Base-by-base conservation (phyloP, 2,329 filamentous ascomycete genomes). In the Rutstroemia sydowiana region DNA sequence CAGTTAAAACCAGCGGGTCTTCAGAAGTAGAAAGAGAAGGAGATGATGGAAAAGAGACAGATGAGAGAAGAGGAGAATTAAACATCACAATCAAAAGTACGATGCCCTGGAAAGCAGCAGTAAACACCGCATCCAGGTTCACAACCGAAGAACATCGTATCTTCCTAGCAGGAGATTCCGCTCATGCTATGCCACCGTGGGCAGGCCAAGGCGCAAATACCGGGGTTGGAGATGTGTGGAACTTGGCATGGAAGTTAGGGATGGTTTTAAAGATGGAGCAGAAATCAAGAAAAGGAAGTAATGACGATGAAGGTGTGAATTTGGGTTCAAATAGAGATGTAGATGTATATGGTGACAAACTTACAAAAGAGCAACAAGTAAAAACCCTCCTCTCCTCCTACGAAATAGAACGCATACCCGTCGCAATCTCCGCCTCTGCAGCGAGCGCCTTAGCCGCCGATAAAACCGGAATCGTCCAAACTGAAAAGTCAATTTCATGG, bases 101-200 rank as follows among this genome's bases (percentile, higher is more conserved):
- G 7, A 57, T 66, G 0, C 61, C 62, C 3, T 70, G 67, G 67
- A 61, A 68, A 28, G 52, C 66, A 7, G 60, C 57, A 13, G 66
- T 65, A 11, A 56, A 59, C 1, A 53, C 65, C 1, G 68, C 65
- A 1, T 57, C 63, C 6, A 57, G 53, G 5, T 61, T 68, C 28
- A 61, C 58, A 42, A 34, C 55, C 7, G 65, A 62, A n/a, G n/a
- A n/a, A n/a, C n/a, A n/a, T 0, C 61, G 65, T 5, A 57, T 70
- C 26, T 70, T 70, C 49, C 63, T 79, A 16, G 63, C 76, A 7
- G 75, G 75, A 1, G 74, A 77, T 58, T 70, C 74, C 5, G 74
- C 74, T 2, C 74, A 77, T 59, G 57, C 75, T 8, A 73, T 73
- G 67, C 69, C 71, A 2, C 71, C 71, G 0, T 73, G 69, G 52